Evolutionary conservation across 1,284 basidiomycete species (phyloP).

Genomic region (Fomitiporia mediterranea): DNA sequence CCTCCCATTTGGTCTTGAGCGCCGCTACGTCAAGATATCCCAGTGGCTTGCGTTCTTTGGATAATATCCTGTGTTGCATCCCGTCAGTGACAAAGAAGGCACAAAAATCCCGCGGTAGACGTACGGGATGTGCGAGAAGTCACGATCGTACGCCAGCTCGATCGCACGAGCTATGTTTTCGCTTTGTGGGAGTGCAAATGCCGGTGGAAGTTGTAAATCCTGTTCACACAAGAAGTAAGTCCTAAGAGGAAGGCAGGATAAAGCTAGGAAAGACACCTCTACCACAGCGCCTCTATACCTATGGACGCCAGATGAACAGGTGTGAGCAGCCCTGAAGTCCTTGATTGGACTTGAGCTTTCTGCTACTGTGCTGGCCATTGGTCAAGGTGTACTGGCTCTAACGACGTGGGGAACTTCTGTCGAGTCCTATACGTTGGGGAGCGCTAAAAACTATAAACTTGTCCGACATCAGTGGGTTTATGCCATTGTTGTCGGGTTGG

Average conservation of each 20-base stretch:
- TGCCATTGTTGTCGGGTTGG: not conserved
- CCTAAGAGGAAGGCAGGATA: conserved; percentile 1
- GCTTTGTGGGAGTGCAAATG: conserved; percentile 72
- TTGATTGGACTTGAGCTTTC: not conserved
- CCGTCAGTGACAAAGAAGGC: not conserved
- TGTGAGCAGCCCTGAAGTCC: not conserved
- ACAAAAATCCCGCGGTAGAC: conserved; percentile 22
- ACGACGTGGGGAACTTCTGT: not conserved
- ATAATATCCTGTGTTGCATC: conserved; percentile 56
- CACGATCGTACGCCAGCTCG: conserved; percentile 83
- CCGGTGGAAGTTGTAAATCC: conserved; percentile 87
- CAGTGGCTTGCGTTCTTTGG: conserved; percentile 64
- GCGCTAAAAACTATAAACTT: not conserved
- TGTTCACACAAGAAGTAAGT: conserved; percentile 30
- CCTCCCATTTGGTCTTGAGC: conserved; percentile 76
- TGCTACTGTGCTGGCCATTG: not conserved
- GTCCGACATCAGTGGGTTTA: not conserved
- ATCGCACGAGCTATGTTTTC: conserved; percentile 73
- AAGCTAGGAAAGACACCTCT: conserved; percentile 45
- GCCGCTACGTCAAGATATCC: conserved; percentile 77
- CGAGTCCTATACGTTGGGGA: conserved; percentile 1
- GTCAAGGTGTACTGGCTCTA: too few species aligned
- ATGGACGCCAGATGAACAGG: conserved; percentile 31
- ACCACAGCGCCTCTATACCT: conserved; percentile 80
- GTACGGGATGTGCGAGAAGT: conserved; percentile 88